These are phyloP conservation scores for Chlamydomonas sphaeroides DNA, from an alignment of 139 green algal genomes.

Conservation along the genomic window DNA sequence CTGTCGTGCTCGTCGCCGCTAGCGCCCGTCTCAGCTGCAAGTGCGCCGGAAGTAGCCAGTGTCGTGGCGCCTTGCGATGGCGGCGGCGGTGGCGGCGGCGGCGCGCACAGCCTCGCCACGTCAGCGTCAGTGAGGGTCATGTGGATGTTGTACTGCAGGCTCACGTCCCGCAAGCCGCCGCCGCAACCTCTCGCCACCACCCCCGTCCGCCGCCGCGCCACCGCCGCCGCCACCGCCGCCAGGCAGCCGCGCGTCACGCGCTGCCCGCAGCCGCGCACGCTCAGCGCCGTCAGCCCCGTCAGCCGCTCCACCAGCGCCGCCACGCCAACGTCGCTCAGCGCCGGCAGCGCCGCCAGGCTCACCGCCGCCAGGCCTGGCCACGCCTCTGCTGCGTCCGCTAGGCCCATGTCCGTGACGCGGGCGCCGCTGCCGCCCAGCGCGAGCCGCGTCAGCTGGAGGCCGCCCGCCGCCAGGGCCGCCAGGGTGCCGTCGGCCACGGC, in stretches of 20 bases:
- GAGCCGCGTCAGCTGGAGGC: slow-evolving; percentile 51
- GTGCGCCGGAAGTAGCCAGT: too few relatives aligned
- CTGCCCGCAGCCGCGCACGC: slow-evolving; percentile 14
- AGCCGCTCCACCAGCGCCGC: slow-evolving; percentile 22
- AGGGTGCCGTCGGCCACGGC: slow-evolving; percentile 53
- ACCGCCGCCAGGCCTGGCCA: slow-evolving; percentile 9
- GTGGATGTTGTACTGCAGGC: slow-evolving; percentile 26
- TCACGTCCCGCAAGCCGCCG: slow-evolving; percentile 21
- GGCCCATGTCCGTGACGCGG: slow-evolving; percentile 16
- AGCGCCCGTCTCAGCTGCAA: too few relatives aligned
- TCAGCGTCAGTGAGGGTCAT: slow-evolving; percentile 17
- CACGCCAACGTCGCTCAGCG: slow-evolving; percentile 51
- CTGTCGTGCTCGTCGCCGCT: too few relatives aligned
- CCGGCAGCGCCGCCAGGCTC: slow-evolving; percentile 36
- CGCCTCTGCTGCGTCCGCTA: not conserved
- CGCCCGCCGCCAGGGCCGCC: slow-evolving; percentile 26
- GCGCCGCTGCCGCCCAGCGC: slow-evolving; percentile 47
- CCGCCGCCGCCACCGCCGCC: slow-evolving; percentile 11
- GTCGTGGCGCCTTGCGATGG: too few relatives aligned
- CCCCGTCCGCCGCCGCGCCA: not conserved
- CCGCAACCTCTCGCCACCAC: not conserved
- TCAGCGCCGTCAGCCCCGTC: slow-evolving; percentile 24
- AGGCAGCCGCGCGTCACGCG: slow-evolving; percentile 23
- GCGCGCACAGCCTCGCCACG: not conserved
- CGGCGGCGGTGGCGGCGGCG: slow-evolving; percentile 9